Conservation (phyloP, 495 filamentous ascomycete genomes). For the Trichoderma virens region DNA sequence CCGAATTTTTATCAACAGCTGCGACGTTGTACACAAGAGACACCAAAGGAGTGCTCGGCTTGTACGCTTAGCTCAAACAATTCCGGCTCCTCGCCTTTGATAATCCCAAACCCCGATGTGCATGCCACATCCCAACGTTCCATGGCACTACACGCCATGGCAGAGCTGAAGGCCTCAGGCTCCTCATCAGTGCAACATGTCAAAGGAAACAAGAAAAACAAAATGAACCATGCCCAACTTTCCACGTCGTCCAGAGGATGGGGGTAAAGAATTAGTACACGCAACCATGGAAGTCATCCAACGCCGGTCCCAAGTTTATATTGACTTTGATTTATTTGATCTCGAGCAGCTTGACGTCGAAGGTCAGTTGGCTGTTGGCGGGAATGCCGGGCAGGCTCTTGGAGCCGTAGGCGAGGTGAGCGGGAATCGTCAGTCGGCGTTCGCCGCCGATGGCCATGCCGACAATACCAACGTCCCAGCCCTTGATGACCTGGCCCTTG, state of each 20-base stretch:
- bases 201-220: background rate
- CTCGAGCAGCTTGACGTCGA: conserved; percentile 84
- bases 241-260: background rate
- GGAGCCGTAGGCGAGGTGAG: conserved; percentile 79
- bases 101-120: background rate
- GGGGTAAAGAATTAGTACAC: background rate
- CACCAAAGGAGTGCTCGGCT: background rate
- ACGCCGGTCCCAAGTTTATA: background rate
- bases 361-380: conserved; percentile 78
- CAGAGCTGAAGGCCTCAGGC: background rate
- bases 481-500: conserved; percentile 92
- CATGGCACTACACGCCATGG: background rate
- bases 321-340: conserved; percentile 40
- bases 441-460: conserved; percentile 92
- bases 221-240: background rate
- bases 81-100: background rate
- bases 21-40: background rate
- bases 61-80: background rate
- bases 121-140: background rate
- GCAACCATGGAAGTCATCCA: background rate
- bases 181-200: background rate
- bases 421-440: conserved; percentile 81
- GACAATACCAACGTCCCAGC: conserved; percentile 89
- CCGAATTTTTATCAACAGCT: background rate
- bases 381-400: conserved; percentile 74